phyloP scores from a whole-genome alignment of 2,329 filamentous ascomycete genomes.

The Dactylellina sp. region DNA sequence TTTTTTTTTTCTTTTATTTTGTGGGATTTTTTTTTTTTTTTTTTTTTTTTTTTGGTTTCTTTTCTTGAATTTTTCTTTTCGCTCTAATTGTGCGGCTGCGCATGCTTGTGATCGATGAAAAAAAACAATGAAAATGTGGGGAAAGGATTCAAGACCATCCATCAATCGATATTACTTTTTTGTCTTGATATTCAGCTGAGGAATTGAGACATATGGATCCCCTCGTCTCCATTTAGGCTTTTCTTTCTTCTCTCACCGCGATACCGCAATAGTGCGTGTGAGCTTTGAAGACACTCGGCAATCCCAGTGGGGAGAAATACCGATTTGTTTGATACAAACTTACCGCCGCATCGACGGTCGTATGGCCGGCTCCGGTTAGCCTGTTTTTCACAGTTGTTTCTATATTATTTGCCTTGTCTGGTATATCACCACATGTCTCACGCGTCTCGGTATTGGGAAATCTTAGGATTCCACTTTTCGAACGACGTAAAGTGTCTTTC shows the following conservation, averaged over 20 bases:
- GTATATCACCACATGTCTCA: neutral
- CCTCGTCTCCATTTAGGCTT: too few relatives aligned
- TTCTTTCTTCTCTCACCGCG: too few relatives aligned
- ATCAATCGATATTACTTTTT: neutral
- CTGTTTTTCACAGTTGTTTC: neutral
- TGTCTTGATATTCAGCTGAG: neutral
- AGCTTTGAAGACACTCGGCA: too few relatives aligned
- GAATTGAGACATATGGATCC: constrained; percentile 31
- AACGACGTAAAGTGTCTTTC: too few relatives aligned
- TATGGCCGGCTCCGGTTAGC: constrained; percentile 7
- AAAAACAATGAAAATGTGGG: constrained; percentile 12
- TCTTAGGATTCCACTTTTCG: too few relatives aligned
- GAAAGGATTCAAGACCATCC: constrained; percentile 6
- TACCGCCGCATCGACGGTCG: constrained; percentile 12
- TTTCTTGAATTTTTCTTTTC: constrained; percentile 2
- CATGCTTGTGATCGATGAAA: constrained; percentile 29
- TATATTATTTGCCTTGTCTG: neutral
- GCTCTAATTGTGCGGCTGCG: constrained; percentile 31
- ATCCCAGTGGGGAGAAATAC: too few relatives aligned
- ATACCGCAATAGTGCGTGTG: too few relatives aligned
- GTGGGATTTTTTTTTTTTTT: too few relatives aligned
- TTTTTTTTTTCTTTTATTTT: too few relatives aligned
- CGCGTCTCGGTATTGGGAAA: too few relatives aligned
- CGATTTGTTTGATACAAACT: neutral
- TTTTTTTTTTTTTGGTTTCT: too few relatives aligned